Base-by-base conservation (phyloP, 148 eudicot species). In the Vaccinium vitisidaea region DNA sequence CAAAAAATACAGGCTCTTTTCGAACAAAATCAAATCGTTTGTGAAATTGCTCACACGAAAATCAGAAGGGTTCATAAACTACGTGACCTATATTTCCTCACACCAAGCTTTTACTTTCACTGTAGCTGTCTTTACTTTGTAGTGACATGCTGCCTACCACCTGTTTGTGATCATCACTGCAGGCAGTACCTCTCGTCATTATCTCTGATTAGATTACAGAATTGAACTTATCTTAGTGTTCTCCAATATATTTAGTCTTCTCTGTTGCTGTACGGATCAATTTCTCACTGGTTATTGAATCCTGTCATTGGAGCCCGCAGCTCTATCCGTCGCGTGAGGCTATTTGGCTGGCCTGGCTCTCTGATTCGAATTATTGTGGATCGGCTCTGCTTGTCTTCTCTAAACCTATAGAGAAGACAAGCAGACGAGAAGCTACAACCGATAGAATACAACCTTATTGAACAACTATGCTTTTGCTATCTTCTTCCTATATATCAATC, bases 401-500 rank as follows among this genome's bases (percentile, higher is more conserved):
- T 55, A 55, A 55, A 55, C 21, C 59, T 16, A 55, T 55, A 55
- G 59, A 55, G 59, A 55, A 55, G 59, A 55, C 59, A 4, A 55
- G 13, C 59, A 55, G 6, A 55, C 59, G 7, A 55, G 59, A 55
- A 55, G 21, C 59, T 55, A 55, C 59, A 55, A 55, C 59, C 1
- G 59, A 55, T 55, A 55, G 59, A 18, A 15, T 54, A 18, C 48
- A 79, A 25, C 25, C 65, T 54, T 14, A 7, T 79, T 54, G n/a
- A 30, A 55, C 9, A 55, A 27, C 48, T 13, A 55, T 32, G 25
- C 81, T 53, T 79, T 55, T 65, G 27, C 63, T 80, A 25, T 18
- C 79, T 75, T 75, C 14, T 75, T 3, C 78, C 52, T 75, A 18
- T 75, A 18, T 21, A 75, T 36, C 53, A 75, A 43, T 75, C 78